Conservation (phyloP, 495 filamentous ascomycete genomes). For the Aspergillus nanangensis region DNA sequence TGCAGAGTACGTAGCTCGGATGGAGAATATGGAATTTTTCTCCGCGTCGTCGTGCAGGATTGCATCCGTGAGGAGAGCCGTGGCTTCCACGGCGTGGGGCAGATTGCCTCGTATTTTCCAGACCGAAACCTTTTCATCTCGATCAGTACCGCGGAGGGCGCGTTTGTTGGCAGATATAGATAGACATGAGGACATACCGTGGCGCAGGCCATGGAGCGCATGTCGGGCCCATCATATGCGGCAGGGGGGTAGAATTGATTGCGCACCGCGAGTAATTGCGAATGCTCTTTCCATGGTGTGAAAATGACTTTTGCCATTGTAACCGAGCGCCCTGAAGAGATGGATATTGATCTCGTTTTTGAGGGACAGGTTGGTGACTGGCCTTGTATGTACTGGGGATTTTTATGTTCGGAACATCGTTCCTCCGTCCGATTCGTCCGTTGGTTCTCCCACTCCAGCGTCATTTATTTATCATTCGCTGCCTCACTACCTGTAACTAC, state of each 20-base stretch:
- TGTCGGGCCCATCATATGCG: conserved; percentile 28
- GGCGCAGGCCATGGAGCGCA: conserved; percentile 41
- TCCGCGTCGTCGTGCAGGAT: conserved; percentile 60
- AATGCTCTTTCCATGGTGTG: conserved; percentile 70
- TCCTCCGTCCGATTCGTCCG: conserved; percentile 12
- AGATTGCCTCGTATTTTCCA: conserved; percentile 68
- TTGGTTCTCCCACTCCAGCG: not conserved
- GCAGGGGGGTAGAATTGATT: conserved; percentile 57
- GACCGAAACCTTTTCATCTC: conserved; percentile 36
- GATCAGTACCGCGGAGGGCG: not conserved
- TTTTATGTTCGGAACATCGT: conserved; percentile 17
- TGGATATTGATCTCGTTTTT: not conserved
- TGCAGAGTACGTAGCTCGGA: conserved; percentile 52
- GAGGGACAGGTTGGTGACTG: no score
- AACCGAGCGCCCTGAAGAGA: not conserved
- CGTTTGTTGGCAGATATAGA: conserved; percentile 1
- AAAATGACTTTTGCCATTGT: conserved; percentile 71
- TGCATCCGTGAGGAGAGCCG: conserved; percentile 70
- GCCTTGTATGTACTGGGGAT: conserved; percentile 9
- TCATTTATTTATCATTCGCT: not conserved
- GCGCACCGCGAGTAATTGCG: conserved; percentile 64
- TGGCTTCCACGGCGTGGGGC: conserved; percentile 78
- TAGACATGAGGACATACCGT: conserved; percentile 28
- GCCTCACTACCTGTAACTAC: not conserved
- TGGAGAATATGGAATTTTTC: conserved; percentile 47